A percentile compares a stretch with the other conserved stretches of the same genome.
Evolutionary conservation across 768 basidiomycete species (phyloP).

Genomic region (Amanita molliuscula): DNA sequence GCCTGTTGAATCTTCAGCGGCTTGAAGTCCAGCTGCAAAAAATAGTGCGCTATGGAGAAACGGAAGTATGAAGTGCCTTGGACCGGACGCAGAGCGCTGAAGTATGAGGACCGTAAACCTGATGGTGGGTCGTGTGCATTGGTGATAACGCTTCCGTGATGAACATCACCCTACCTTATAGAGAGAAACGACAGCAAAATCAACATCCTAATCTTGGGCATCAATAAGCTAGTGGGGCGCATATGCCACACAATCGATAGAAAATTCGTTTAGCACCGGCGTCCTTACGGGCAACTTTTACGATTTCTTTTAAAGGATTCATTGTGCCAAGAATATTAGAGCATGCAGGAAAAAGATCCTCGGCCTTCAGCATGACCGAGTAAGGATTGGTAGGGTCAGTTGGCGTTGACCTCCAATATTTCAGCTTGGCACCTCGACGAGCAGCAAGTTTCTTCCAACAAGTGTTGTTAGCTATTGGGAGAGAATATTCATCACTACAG

Average conservation of each 20-base stretch:
- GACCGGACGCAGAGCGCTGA: constrained; percentile 55
- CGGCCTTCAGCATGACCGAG: constrained; percentile 42
- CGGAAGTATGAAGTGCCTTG: constrained; percentile 35
- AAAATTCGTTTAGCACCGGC: constrained; percentile 51
- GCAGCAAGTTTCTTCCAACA: constrained; percentile 70
- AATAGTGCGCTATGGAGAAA: constrained; percentile 59
- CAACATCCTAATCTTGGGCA: constrained; percentile 68
- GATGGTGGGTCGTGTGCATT: neutral
- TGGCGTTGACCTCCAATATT: constrained; percentile 46
- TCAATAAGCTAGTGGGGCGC: constrained; percentile 66
- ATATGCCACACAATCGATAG: constrained; percentile 71
- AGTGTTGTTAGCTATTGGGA: constrained; percentile 51
- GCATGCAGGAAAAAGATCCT: constrained; percentile 53
- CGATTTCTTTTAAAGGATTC: constrained; percentile 48
- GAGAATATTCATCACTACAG: neutral
- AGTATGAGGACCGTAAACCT: constrained; percentile 72
- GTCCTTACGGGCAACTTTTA: constrained; percentile 36
- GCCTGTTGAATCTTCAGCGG: constrained; percentile 60
- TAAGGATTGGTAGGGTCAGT: constrained; percentile 52
- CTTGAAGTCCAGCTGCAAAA: constrained; percentile 36
- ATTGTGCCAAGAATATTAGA: constrained; percentile 69
- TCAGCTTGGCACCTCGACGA: constrained; percentile 41
- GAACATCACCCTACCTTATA: constrained; percentile 47
- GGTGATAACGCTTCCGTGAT: neutral
- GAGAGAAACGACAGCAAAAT: constrained; percentile 61